Percentiles rank a stretch among this genome's conserved stretches.
Evolutionary conservation across 2,329 filamentous ascomycete species (phyloP).

Genomic region (Cladosporium oxysporum): DNA sequence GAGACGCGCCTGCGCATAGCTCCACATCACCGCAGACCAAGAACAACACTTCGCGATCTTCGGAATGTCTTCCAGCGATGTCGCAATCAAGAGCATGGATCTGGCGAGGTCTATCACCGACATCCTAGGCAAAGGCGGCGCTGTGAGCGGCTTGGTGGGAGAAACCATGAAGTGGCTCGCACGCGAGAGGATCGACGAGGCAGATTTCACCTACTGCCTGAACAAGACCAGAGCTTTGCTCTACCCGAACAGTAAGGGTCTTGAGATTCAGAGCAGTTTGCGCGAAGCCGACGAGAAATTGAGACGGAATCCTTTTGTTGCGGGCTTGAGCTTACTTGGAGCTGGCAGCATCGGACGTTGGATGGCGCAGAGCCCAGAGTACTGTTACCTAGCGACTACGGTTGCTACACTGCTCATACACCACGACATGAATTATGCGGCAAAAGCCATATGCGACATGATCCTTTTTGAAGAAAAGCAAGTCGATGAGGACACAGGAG

Average conservation of each 20-base stretch:
- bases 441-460: not conserved
- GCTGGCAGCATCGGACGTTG: not conserved
- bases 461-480: not conserved
- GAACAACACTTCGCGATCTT: not conserved
- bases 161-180: not conserved
- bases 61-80: not conserved
- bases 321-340: not conserved
- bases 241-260: not conserved
- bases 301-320: not conserved
- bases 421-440: not conserved
- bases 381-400: not conserved
- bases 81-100: not conserved
- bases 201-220: not conserved
- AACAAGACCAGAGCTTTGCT: not conserved
- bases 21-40: not conserved
- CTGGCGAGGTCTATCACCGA: not conserved
- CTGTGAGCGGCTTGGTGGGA: not conserved
- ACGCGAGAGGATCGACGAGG: not conserved
- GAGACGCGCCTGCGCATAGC: too few relatives aligned
- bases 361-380: not conserved
- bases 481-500: too few relatives aligned
- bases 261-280: not conserved
- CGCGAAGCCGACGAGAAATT: not conserved
- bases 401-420: not conserved
- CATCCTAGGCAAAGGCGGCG: not conserved